A percentile compares a stretch with the other conserved stretches of the same genome.
phyloP scores from a whole-genome alignment of 2,329 filamentous ascomycete species.

The Phyllosticta citribraziliensis region DNA sequence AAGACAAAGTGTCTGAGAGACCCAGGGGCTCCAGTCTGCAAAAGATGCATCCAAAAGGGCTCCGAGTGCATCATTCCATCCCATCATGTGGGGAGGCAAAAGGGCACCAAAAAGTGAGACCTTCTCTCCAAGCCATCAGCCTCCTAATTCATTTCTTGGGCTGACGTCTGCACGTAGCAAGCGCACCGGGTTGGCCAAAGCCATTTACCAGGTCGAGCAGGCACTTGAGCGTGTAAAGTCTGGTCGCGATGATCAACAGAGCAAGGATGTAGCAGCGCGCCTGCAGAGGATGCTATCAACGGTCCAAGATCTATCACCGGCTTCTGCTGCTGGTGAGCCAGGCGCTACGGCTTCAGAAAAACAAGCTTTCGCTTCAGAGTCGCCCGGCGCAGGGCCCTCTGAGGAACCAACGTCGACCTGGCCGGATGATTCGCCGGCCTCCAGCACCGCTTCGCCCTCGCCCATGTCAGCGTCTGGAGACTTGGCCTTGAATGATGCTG shows the following conservation, averaged over 20 bases:
- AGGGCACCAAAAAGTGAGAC: slow-evolving; percentile 64
- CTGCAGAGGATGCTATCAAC: neutral
- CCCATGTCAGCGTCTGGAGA: slow-evolving; percentile 10
- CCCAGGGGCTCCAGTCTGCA: slow-evolving; percentile 44
- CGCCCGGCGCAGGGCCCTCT: slow-evolving; percentile 11
- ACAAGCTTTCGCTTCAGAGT: slow-evolving; percentile 9
- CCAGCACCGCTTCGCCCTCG: slow-evolving; percentile 12
- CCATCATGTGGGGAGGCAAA: slow-evolving; percentile 63
- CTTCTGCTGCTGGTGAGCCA: slow-evolving; percentile 16
- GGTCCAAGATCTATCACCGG: slow-evolving; percentile 31
- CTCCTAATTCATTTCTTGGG: neutral
- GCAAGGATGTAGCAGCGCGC: neutral
- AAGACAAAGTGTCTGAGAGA: slow-evolving; percentile 59
- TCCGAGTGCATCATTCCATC: slow-evolving; percentile 55
- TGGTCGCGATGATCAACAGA: slow-evolving; percentile 1
- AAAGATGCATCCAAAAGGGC: slow-evolving; percentile 49
- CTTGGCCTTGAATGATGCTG: slow-evolving; percentile 59
- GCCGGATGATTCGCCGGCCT: neutral
- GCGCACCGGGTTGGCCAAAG: slow-evolving; percentile 63
- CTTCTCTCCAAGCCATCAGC: slow-evolving; percentile 2
- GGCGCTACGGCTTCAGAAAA: slow-evolving; percentile 17
- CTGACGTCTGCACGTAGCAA: slow-evolving; percentile 42
- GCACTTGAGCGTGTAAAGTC: slow-evolving; percentile 30
- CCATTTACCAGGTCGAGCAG: slow-evolving; percentile 63
- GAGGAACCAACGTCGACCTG: slow-evolving; percentile 1